Evolutionary conservation across 108 stramenopile genomes (phyloP), one percentile per base, ranked within the genome.

Genomic region (Hondaea fermentalgiana): DNA sequence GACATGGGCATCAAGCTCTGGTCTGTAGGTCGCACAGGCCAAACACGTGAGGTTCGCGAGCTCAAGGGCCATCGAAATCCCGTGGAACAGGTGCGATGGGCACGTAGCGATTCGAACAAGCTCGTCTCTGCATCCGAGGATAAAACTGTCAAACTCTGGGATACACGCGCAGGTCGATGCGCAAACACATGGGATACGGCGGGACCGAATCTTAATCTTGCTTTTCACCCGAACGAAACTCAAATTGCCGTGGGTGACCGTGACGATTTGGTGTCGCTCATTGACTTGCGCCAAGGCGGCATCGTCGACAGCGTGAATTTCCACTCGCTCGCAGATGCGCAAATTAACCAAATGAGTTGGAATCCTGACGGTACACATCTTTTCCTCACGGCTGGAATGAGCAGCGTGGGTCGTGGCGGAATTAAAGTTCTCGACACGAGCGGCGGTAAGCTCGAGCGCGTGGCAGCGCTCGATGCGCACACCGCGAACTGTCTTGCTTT

Each of bases 191-290:
- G 12, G 12, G n/a, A n/a, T 12, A 83, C 51, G 28, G 3, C 19
- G 16, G 76, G 76, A 23, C 49, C 49, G 16, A 53, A 53, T 28
- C n/a, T 83, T 16, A 83, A 83, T 35, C 6, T 83, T 8, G 76
- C 76, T 25, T 83, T 47, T 1, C 45, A 53, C 51, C 76, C 76
- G 16, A 45, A 83, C 23, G 76, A 53, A 23, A 28, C 49, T 23
- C 76, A 83, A 23, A 83, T 83, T 28, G 76, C 51, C 49, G 76
- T 83, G 25, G 76, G 76, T 16, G 76, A 83, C 76, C 45, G 76
- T 35, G 51, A 83, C n/a, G 76, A 83, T 35, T 17, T 83, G 10
- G 51, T 83, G 51, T 25, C 76, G 12, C 51, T 83, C n/a, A 53
- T 83, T 35, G 76, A 83, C 23, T 6, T 83, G 45, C 76, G 76